Conservation (phyloP, 2,329 filamentous ascomycete species). For the Fusarium proliferatum region DNA sequence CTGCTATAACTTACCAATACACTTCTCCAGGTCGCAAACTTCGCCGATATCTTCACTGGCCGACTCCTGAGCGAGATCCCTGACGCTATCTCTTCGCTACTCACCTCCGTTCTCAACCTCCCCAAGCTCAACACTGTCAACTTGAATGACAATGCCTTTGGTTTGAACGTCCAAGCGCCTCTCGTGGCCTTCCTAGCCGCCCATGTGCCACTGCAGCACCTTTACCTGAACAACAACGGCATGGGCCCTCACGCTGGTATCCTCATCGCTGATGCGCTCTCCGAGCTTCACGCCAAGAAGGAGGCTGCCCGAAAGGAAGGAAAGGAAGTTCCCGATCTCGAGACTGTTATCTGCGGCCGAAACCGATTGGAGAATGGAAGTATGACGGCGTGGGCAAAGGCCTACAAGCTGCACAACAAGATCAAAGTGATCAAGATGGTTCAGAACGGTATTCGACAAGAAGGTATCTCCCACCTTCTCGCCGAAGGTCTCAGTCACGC, state of each 20-base stretch:
- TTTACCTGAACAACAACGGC: constrained; percentile 98
- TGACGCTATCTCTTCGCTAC: constrained; percentile 83
- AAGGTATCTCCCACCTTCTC: constrained; percentile 87
- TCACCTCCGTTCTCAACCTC: constrained; percentile 87
- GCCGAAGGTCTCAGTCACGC: constrained; percentile 81
- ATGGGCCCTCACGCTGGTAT: constrained; percentile 92
- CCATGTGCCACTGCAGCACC: constrained; percentile 90
- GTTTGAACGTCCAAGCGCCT: constrained; percentile 92
- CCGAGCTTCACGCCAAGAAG: constrained; percentile 85
- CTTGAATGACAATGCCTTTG: constrained; percentile 97
- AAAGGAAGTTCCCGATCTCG: constrained; percentile 80
- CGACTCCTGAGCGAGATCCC: constrained; percentile 95
- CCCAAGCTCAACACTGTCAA: constrained; percentile 91
- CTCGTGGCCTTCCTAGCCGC: constrained; percentile 90
- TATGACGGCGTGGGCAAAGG: constrained; percentile 94
- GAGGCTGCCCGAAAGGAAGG: constrained; percentile 77
- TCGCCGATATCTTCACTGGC: constrained; percentile 97
- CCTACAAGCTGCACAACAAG: constrained; percentile 83
- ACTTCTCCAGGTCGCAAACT: constrained; percentile 75
- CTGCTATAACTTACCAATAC: not conserved
- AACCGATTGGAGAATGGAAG: constrained; percentile 96
- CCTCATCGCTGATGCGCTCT: constrained; percentile 88
- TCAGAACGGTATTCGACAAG: constrained; percentile 95
- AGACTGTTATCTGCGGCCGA: constrained; percentile 97
- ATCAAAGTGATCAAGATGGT: constrained; percentile 95